phyloP scores from a whole-genome alignment of 2,329 filamentous ascomycete species.

The Didymella sp. region DNA sequence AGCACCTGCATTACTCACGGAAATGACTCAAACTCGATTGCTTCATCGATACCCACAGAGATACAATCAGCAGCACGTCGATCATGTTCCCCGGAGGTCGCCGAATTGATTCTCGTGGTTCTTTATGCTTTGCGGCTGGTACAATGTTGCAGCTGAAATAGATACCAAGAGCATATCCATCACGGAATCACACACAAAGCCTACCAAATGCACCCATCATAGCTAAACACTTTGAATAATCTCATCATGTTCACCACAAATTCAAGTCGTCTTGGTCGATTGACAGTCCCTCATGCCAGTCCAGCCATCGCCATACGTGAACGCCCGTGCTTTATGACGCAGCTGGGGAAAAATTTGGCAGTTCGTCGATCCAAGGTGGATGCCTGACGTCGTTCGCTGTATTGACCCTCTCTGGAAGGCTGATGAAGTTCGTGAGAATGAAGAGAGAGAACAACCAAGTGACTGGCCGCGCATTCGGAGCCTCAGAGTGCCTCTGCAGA shows the following conservation, averaged over 20 bases:
- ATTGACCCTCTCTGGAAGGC: background rate
- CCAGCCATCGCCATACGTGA: conserved; percentile 3
- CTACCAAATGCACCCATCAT: too few species aligned
- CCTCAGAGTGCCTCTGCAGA: background rate
- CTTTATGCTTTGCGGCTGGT: background rate
- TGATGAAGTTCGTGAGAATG: background rate
- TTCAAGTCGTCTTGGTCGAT: too few species aligned
- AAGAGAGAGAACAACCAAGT: background rate
- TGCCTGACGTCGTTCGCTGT: conserved; percentile 10
- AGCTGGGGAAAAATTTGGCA: conserved; percentile 16
- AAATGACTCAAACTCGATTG: background rate
- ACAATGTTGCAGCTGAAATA: too few species aligned
- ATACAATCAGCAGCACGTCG: background rate
- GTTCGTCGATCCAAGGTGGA: conserved; percentile 13
- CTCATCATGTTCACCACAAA: too few species aligned
- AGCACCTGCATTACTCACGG: background rate
- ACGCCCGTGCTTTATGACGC: conserved; percentile 16
- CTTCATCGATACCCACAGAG: background rate
- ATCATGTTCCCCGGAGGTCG: background rate
- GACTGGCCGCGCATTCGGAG: conserved; percentile 1
- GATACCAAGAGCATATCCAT: too few species aligned
- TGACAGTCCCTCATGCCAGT: background rate
- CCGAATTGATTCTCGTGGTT: background rate
- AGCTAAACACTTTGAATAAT: too few species aligned
- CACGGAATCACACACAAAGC: too few species aligned